phyloP scores from a whole-genome alignment of 352 stramenopile genomes.

The Phytopythium oedochilum region DNA sequence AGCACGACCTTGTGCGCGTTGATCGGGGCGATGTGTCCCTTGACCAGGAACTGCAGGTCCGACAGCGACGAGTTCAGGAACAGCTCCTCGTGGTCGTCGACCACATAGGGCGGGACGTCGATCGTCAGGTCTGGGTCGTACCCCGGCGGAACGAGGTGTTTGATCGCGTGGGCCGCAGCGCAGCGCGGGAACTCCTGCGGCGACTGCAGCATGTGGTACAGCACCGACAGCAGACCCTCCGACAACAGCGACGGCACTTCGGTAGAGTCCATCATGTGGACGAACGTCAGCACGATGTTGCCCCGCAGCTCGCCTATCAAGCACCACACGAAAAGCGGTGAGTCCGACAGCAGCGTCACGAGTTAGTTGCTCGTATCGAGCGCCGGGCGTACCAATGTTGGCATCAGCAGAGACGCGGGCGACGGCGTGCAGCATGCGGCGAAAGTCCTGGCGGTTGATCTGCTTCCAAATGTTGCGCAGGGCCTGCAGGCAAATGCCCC shows the following conservation, averaged over 20 bases:
- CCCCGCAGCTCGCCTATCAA: constrained; percentile 64
- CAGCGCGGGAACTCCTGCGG: constrained; percentile 69
- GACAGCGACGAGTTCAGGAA: constrained; percentile 80
- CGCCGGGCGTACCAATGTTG: constrained; percentile 46
- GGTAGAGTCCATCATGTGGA: constrained; percentile 85
- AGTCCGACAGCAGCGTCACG: not conserved
- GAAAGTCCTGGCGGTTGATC: constrained; percentile 81
- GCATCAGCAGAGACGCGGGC: constrained; percentile 72
- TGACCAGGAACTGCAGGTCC: constrained; percentile 85
- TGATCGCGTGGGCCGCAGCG: constrained; percentile 81
- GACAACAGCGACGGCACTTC: constrained; percentile 71
- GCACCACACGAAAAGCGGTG: constrained; percentile 4
- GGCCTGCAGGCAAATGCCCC: constrained; percentile 74
- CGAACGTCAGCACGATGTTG: constrained; percentile 85
- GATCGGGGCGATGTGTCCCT: constrained; percentile 81
- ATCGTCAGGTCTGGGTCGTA: constrained; percentile 80
- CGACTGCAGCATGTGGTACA: constrained; percentile 81
- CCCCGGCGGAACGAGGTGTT: constrained; percentile 68
- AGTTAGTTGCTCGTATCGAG: not conserved
- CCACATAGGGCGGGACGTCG: constrained; percentile 69
- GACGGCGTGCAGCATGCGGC: constrained; percentile 81
- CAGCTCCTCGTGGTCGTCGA: constrained; percentile 87
- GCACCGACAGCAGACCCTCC: constrained; percentile 71
- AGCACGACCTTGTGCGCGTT: constrained; percentile 88
- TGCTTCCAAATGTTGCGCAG: constrained; percentile 89